Evolutionary conservation across 164 flowering plant genomes (phyloP).

Genomic region (Malania oleifera): DNA sequence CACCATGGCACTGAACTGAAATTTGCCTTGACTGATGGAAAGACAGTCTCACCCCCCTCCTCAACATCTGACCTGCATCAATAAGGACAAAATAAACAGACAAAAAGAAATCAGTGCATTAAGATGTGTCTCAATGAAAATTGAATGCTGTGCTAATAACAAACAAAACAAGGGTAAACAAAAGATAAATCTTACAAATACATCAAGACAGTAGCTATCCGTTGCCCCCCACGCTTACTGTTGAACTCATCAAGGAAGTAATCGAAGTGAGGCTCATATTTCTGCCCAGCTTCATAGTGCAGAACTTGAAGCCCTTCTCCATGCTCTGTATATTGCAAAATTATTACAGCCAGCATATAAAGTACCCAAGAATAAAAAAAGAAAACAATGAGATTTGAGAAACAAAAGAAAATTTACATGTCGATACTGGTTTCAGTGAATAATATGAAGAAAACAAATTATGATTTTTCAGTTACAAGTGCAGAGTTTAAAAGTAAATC

Average conservation of each 20-base stretch:
- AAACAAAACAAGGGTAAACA: neutral
- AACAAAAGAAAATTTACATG: neutral
- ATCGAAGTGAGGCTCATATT: constrained; percentile 88
- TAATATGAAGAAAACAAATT: too few species aligned
- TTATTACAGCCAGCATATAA: too few species aligned
- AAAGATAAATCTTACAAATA: constrained; percentile 61
- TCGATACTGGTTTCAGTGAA: too few species aligned
- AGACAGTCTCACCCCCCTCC: constrained; percentile 97
- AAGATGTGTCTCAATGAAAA: neutral
- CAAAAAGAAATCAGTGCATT: constrained; percentile 1
- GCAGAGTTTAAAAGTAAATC: too few species aligned
- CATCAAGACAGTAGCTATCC: constrained; percentile 90
- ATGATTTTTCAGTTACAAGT: too few species aligned
- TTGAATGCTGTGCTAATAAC: neutral
- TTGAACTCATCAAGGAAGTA: constrained; percentile 82
- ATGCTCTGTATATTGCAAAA: constrained; percentile 59
- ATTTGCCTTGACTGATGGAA: constrained; percentile 75
- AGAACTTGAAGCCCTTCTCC: constrained; percentile 97
- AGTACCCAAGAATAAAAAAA: too few species aligned
- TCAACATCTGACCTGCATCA: constrained; percentile 85
- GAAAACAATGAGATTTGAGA: neutral
- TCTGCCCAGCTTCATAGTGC: constrained; percentile 91
- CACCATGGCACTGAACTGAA: constrained; percentile 69
- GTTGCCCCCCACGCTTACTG: constrained; percentile 82
- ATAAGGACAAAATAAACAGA: constrained; percentile 4